These are phyloP conservation scores for Linnemannia schmuckeri DNA, from an alignment of 192 early-diverging fungal genomes.

Conservation along the genomic window DNA sequence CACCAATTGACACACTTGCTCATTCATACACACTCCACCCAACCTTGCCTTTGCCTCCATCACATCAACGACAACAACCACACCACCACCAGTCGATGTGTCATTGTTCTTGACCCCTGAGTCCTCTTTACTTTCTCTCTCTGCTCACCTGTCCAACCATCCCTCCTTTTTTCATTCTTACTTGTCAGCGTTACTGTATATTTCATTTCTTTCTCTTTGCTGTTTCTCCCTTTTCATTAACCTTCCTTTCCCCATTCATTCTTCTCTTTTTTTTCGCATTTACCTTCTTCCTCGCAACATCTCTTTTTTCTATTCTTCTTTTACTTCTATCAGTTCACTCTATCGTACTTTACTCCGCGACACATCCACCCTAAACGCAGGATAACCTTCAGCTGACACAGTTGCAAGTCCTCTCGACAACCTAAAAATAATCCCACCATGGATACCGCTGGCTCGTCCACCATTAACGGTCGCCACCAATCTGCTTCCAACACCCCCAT, in stretches of 20 bases:
- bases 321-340: slow-evolving; percentile 13
- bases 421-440: slow-evolving; percentile 9
- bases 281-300: neutral
- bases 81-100: neutral
- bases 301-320: neutral
- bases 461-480: slow-evolving; percentile 34
- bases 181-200: neutral
- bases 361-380: neutral
- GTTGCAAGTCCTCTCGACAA: slow-evolving; percentile 3
- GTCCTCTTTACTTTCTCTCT: neutral
- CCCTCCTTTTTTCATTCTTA: slow-evolving; percentile 1
- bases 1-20: too few relatives aligned
- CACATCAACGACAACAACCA: too few relatives aligned
- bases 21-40: too few relatives aligned
- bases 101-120: neutral
- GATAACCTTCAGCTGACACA: neutral
- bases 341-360: slow-evolving; percentile 9
- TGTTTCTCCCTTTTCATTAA: neutral
- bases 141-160: slow-evolving; percentile 3
- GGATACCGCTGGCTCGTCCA: neutral
- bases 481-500: slow-evolving; percentile 34
- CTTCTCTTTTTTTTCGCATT: neutral
- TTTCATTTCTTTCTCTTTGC: neutral
- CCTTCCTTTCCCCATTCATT: neutral
- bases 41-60: too few relatives aligned